Conservation (phyloP, 2,329 filamentous ascomycete genomes). For the Balansia obtecta region DNA sequence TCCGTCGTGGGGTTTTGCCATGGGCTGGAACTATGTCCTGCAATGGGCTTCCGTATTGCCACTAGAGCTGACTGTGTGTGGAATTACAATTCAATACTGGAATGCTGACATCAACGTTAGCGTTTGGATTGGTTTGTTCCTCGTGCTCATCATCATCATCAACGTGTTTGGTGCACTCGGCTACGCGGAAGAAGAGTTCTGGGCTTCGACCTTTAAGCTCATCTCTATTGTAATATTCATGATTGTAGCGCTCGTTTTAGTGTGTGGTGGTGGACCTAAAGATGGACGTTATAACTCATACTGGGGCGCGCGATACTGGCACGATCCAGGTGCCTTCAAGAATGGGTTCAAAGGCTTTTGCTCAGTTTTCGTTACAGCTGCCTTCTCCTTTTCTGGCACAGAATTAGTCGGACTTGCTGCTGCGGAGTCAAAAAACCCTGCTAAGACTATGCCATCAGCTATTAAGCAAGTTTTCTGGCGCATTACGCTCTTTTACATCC, state of each 20-base stretch:
- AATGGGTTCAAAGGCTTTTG: conserved; percentile 67
- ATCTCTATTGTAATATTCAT: conserved; percentile 43
- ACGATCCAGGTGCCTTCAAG: conserved; percentile 45
- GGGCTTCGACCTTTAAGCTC: conserved; percentile 39
- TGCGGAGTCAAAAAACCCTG: conserved; percentile 52
- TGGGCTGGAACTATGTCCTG: conserved; percentile 38
- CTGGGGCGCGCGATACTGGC: conserved; percentile 37
- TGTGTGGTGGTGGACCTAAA: conserved; percentile 46
- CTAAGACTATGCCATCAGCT: conserved; percentile 63
- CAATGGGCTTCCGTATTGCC: conserved; percentile 36
- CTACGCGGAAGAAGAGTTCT: conserved; percentile 40
- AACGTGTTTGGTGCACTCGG: conserved; percentile 39
- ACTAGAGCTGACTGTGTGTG: conserved; percentile 35
- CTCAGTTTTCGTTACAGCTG: conserved; percentile 58
- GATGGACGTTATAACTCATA: conserved; percentile 31
- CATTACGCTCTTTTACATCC: conserved; percentile 42
- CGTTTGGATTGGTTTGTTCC: conserved; percentile 40
- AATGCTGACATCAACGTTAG: conserved; percentile 28
- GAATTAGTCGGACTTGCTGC: conserved; percentile 41
- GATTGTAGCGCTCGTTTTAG: conserved; percentile 46
- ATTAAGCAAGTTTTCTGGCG: conserved; percentile 66
- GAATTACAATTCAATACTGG: conserved; percentile 40
- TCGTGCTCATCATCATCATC: conserved; percentile 31
- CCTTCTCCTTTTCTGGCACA: conserved; percentile 61
- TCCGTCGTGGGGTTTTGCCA: conserved; percentile 42